Evolutionary conservation across 495 filamentous ascomycete genomes (phyloP), one percentile per base, ranked within the genome.

Genomic region (Neurospora sp.): DNA sequence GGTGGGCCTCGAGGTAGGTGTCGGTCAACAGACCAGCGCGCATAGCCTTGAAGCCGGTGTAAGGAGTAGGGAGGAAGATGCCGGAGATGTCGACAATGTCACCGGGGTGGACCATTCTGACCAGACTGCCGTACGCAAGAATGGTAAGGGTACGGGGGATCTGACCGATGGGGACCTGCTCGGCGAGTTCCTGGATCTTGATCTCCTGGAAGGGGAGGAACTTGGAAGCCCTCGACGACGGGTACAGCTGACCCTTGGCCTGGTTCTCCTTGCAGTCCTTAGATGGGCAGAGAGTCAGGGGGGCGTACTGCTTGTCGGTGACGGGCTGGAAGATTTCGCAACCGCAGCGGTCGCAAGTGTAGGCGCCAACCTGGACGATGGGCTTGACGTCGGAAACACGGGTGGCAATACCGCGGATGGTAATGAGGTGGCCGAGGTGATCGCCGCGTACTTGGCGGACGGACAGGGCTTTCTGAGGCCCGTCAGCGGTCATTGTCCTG

Each of bases 151-250:
- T 91, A 68, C 96, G 89, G 27, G 96, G 96, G 73, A 99, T 98
- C 79, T 99, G 96, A 38, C 96, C 96, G 73, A 99, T 95, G 9
- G 96, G 96, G 1, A 99, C 96, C 79, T 99, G 96, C 76, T 98
- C 96, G 38, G 96, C 94, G 87, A 98, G 92, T 81, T 99, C 96
- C 83, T 99, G 96, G 75, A 99, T 93, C 84, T 98, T 98, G 78
- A 98, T 90, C 82, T 99, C 96, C 81, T 99, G 96, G 87, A 98
- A 99, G 4, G 96, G 93, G 77, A 97, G 82, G 79, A 98, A 99
- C 79, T 98, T 98, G 39, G 94, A 98, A 0, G 96, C 96, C 74
- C 96, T 88, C 1, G 95, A 97, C 0, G 94, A 97, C 47, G 94
- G 89, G 81, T 96, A 94, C 42, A 99, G 87, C 78, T 98, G 94